Base-by-base conservation (phyloP, 371 early-diverging fungal genomes). In the Mucor irregularis region DNA sequence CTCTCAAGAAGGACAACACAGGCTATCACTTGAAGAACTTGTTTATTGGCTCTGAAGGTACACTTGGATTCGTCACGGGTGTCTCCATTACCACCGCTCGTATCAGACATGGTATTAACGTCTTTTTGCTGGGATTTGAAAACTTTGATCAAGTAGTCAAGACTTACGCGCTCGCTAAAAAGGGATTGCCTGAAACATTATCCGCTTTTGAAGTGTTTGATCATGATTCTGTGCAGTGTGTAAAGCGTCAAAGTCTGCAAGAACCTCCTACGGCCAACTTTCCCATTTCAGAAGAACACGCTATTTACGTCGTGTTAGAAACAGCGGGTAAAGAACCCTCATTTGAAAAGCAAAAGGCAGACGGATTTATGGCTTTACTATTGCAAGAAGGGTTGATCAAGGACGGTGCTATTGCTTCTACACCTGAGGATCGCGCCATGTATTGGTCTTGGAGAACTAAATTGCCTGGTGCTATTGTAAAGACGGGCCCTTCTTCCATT, bases 141-240 rank as follows among this genome's bases (percentile, higher is more conserved):
- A 66, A 64, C 17, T 95, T 85, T 55, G 78, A 83, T 50, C 58
- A 77, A 37, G 92, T 96, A 5, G 83, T 86, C 50, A 58, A 79
- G 14, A 80, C 85, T 14, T 95, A 90, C 61, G 58, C 63, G 43
- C 61, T 58, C 13, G 89, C 95, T 30, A 86, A 88, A 28, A 56
- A 71, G 19, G 79, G 88, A 8, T 76, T 97, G 39, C 81, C 84
- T 31, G 95, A 96, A 73, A 88, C 95, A 21, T 70, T 97, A 8
- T 90, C 93, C 3, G 95, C 97, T 0, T 97, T 91, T 61, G 98
- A 97, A 76, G 94, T 97, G 53, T 90, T 90, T 83, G 98, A 97
- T 62, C 43, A 66, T 14, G 74, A 66, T 16, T 78, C 86, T 5
- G 58, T 86, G 4, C 56, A 71, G 17, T 74, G 91, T 14, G 87